Conservation (phyloP, 2,329 filamentous ascomycete genomes). For the Penicillium sp. region DNA sequence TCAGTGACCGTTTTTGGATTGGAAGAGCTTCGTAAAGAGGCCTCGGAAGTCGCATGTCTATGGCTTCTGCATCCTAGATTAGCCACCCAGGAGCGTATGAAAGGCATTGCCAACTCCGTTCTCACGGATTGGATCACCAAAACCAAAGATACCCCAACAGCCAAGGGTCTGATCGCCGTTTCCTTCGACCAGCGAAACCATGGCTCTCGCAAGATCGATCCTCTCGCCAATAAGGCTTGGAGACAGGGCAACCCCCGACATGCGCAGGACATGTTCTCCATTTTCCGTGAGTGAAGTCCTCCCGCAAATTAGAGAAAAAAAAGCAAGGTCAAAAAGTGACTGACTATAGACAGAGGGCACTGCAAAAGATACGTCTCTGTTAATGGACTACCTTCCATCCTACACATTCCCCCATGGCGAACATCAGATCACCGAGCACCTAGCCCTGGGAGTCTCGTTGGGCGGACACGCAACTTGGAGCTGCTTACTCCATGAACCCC, state of each 20-base stretch:
- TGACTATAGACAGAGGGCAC: slow-evolving; percentile 52
- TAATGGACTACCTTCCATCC: slow-evolving; percentile 74
- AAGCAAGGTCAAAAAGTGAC: neutral
- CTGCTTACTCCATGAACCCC: slow-evolving; percentile 69
- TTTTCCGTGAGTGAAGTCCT: slow-evolving; percentile 55
- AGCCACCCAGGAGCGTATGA: slow-evolving; percentile 69
- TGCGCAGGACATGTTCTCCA: slow-evolving; percentile 86
- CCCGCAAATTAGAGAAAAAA: neutral
- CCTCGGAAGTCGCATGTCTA: slow-evolving; percentile 65
- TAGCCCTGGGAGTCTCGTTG: slow-evolving; percentile 77
- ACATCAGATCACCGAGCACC: slow-evolving; percentile 56
- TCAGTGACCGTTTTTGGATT: slow-evolving; percentile 77
- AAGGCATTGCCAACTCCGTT: slow-evolving; percentile 63
- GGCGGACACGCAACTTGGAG: slow-evolving; percentile 90
- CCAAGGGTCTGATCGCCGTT: slow-evolving; percentile 69
- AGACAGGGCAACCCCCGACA: slow-evolving; percentile 71
- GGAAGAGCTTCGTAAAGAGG: slow-evolving; percentile 60
- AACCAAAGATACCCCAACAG: slow-evolving; percentile 30
- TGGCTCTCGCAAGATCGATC: slow-evolving; percentile 66
- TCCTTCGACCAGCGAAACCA: slow-evolving; percentile 94
- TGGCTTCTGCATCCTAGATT: slow-evolving; percentile 86
- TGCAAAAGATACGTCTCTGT: slow-evolving; percentile 66
- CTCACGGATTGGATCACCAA: slow-evolving; percentile 64
- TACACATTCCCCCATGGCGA: slow-evolving; percentile 62
- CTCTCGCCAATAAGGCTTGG: slow-evolving; percentile 73